Conservation (phyloP, 345 rosid species). For the Pseudoturritis turrita region DNA sequence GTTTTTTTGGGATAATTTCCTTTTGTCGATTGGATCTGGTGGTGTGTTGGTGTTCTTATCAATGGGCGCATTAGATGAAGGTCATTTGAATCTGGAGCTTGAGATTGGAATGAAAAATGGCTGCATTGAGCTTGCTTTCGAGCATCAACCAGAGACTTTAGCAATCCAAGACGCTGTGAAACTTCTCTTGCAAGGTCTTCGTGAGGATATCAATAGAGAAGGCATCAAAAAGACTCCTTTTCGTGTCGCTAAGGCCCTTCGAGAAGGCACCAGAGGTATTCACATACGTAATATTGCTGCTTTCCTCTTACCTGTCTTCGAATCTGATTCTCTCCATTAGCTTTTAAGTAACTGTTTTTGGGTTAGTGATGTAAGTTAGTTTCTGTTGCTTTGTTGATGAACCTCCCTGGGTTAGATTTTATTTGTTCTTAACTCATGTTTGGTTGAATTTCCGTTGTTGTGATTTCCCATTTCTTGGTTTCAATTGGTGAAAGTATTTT, state of each 20-base stretch:
- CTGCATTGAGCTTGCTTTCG: slow-evolving; percentile 40
- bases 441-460: background rate
- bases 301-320: background rate
- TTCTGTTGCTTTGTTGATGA: background rate
- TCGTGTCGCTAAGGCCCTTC: slow-evolving; percentile 93
- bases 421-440: background rate
- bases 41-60: slow-evolving; percentile 21
- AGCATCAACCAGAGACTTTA: slow-evolving; percentile 53
- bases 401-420: background rate
- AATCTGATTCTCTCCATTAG: background rate
- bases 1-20: background rate
- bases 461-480: background rate
- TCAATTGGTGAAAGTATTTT: background rate
- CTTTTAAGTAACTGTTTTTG: background rate
- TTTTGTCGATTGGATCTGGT: slow-evolving; percentile 11
- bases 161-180: slow-evolving; percentile 84
- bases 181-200: slow-evolving; percentile 72
- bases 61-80: slow-evolving; percentile 84
- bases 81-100: slow-evolving; percentile 52
- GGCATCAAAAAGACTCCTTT: slow-evolving; percentile 88
- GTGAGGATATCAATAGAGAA: slow-evolving; percentile 77
- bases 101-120: slow-evolving; percentile 50
- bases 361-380: background rate
- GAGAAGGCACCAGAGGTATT: slow-evolving; percentile 77
- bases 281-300: background rate